Evolutionary conservation across 352 stramenopile species (phyloP), one percentile per base, ranked within the genome.

Genomic region (Phytopythium aichiense): DNA sequence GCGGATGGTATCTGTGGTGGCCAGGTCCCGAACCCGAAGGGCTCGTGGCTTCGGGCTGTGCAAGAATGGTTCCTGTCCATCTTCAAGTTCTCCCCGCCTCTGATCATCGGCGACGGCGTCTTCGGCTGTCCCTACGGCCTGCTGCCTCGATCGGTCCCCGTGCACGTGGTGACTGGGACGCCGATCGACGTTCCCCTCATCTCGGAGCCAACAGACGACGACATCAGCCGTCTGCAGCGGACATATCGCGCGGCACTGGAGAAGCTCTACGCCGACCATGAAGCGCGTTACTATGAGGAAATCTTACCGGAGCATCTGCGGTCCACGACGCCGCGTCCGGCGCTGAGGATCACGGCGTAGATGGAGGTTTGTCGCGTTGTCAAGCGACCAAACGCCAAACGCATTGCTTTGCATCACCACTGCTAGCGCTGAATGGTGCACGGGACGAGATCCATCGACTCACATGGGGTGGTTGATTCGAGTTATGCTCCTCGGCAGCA

Each of bases 251-350:
- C 54, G 1, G 76, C 66, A 48, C 64, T 89, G 18, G 58, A 76
- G 50, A 66, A 72, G 42, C 69, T 89, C n/a, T 88, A 80, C 58
- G 60, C 76, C 37, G 70, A 78, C 15, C 77, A 91, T 58, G 67
- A 72, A 42, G 45, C 64, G 46, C 53, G 64, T 18, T 88, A 81
- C 43, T 77, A 79, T 56, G 64, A 77, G 46, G 61, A 71, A 15
- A 64, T 81, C 35, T 50, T 81, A 12, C 70, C 66, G 7, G 20
- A 60, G n/a, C 51, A 68, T 25, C 56, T 81, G 37, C 73, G 68
- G 15, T 61, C 63, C 16, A 38, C 28, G 42, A 48, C 64, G 42
- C 67, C 56, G 15, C 51, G 49, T 0, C 69, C 74, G 7, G 50
- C 54, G 46, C 67, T 83, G 38, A 67, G 58, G 46, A 68, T 83